These are phyloP conservation scores for Mentha longifolia DNA, from an alignment of 257 asterid genomes.

Conservation along the genomic window DNA sequence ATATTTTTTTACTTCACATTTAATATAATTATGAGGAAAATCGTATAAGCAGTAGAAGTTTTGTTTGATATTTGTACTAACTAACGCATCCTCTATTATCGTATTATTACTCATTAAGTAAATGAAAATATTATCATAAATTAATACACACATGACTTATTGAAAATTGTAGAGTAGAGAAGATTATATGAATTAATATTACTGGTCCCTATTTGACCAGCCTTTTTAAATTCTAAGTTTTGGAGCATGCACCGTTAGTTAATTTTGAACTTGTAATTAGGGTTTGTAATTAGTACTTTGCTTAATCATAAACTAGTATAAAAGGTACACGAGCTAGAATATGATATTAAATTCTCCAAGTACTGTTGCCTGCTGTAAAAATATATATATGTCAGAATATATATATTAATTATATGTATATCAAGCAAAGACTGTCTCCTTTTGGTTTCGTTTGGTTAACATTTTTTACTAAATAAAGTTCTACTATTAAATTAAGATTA, in stretches of 20 bases:
- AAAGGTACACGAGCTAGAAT: not conserved
- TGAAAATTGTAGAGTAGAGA: too few species aligned
- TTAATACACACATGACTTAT: not conserved
- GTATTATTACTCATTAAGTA: too few species aligned
- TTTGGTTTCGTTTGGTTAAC: too few species aligned
- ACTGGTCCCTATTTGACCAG: conserved; percentile 4
- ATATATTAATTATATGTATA: not conserved
- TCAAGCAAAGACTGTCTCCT: too few species aligned
- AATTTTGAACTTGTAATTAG: conserved; percentile 15
- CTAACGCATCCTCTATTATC: too few species aligned
- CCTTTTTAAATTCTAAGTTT: conserved; percentile 17
- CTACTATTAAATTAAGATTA: too few species aligned
- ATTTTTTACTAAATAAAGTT: too few species aligned
- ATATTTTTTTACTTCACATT: conserved; percentile 1
- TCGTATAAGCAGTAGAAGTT: not conserved
- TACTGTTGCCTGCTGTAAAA: conserved; percentile 12
- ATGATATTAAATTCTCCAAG: not conserved
- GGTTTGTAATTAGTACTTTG: conserved; percentile 20
- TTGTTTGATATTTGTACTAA: conserved; percentile 33
- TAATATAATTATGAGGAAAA: not conserved
- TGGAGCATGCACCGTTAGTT: conserved; percentile 26
- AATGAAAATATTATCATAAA: not conserved
- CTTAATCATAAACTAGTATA: conserved; percentile 5
- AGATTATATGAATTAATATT: not conserved
- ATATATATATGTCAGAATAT: not conserved